Percentiles rank a stretch among this genome's conserved stretches.
Evolutionary conservation across 805 yeast species (phyloP).

Genomic region (Ogataea philodendri): DNA sequence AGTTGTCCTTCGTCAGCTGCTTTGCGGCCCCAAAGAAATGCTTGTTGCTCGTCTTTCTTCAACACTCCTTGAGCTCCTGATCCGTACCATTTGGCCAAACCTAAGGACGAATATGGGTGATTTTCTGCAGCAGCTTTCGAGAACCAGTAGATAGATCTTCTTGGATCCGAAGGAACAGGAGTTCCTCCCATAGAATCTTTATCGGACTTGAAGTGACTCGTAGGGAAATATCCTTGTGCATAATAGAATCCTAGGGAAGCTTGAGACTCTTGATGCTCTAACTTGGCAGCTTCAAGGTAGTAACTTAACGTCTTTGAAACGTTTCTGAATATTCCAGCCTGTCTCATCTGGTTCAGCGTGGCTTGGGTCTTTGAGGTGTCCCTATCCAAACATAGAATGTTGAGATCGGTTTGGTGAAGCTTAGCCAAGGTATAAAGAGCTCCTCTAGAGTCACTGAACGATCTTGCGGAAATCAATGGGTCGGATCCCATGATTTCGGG

Average conservation of each 20-base stretch:
- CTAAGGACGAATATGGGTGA: slow-evolving; percentile 67
- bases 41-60: slow-evolving; percentile 57
- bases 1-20: slow-evolving; percentile 58
- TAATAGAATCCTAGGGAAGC: slow-evolving; percentile 69
- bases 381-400: slow-evolving; percentile 29
- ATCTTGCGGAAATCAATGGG: slow-evolving; percentile 34
- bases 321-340: slow-evolving; percentile 34
- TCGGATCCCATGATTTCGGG: slow-evolving; percentile 31
- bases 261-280: slow-evolving; percentile 65
- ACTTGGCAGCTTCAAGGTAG: slow-evolving; percentile 57
- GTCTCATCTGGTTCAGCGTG: slow-evolving; percentile 35
- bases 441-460: slow-evolving; percentile 35
- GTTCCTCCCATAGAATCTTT: slow-evolving; percentile 25
- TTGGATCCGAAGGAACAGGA: slow-evolving; percentile 45
- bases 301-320: slow-evolving; percentile 45
- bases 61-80: slow-evolving; percentile 62
- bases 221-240: slow-evolving; percentile 57
- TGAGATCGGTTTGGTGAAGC: slow-evolving; percentile 35
- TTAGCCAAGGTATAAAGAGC: slow-evolving; percentile 37
- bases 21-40: slow-evolving; percentile 62
- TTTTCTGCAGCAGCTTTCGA: slow-evolving; percentile 63
- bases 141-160: slow-evolving; percentile 71
- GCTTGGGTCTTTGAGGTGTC: slow-evolving; percentile 32
- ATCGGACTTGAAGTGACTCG: slow-evolving; percentile 33
- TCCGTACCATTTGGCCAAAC: slow-evolving; percentile 73